These are phyloP conservation scores for Botrytis fabae DNA, from an alignment of 2,329 filamentous ascomycete genomes.

Conservation along the genomic window DNA sequence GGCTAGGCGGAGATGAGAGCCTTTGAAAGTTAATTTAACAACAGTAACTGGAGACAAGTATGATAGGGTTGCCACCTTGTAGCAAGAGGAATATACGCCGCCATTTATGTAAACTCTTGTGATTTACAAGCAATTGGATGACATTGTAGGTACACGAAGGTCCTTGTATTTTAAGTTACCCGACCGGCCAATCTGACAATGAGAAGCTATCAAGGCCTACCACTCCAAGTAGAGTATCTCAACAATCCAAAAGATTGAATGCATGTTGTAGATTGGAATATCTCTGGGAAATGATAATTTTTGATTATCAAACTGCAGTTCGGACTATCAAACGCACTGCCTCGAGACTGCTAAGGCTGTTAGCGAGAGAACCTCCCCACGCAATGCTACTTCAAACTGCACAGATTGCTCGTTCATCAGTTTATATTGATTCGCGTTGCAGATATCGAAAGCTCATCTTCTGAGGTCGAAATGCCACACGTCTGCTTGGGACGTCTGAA, in stretches of 20 bases:
- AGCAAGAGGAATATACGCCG: background rate
- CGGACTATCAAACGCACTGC: background rate
- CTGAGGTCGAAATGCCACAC: background rate
- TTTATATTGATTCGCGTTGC: background rate
- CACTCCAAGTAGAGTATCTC: background rate
- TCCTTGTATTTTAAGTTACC: background rate
- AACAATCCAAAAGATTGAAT: background rate
- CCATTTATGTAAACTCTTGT: background rate
- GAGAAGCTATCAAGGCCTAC: background rate
- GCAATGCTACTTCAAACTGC: background rate
- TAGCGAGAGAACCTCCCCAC: background rate
- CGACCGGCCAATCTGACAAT: background rate
- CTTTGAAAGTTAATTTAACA: too few relatives aligned
- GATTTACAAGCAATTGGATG: background rate
- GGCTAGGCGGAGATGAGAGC: background rate
- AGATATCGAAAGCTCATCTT: background rate
- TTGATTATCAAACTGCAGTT: background rate
- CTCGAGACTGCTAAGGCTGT: background rate
- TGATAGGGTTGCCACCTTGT: too few relatives aligned
- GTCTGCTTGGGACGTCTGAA: background rate
- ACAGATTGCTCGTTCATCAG: background rate
- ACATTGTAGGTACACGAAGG: background rate
- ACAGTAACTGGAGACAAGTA: background rate
- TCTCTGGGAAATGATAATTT: background rate
- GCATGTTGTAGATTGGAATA: background rate